A percentile compares a stretch with the other conserved stretches of the same genome.
phyloP scores from a whole-genome alignment of 495 filamentous ascomycete genomes.

The Cenococcum geophilum region DNA sequence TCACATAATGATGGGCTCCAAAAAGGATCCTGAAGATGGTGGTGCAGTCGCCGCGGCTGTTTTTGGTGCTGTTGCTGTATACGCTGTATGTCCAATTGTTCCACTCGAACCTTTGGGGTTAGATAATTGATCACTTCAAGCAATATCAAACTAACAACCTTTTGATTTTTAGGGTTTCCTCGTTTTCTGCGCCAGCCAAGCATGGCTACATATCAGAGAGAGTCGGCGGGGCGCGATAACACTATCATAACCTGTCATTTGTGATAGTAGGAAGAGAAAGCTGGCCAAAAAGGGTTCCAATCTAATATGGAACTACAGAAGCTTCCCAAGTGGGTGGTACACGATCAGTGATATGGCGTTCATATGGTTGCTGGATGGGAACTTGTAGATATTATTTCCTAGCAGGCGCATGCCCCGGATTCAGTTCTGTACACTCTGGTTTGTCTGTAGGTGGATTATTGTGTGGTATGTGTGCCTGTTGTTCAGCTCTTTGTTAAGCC shows the following conservation, averaged over 20 bases:
- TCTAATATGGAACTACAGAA: background rate
- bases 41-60: conserved; percentile 71
- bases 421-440: too few relatives aligned
- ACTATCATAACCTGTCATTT: conserved; percentile 39
- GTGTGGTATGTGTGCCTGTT: too few relatives aligned
- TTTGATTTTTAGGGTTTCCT: conserved; percentile 62
- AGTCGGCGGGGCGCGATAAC: conserved; percentile 77
- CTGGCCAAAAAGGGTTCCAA: background rate
- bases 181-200: conserved; percentile 83
- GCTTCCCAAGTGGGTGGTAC: background rate
- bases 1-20: conserved; percentile 71
- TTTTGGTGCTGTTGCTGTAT: conserved; percentile 79
- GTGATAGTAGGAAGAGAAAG: background rate
- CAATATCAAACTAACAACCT: background rate
- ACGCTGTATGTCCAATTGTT: conserved; percentile 55
- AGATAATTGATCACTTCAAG: background rate
- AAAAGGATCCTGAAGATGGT: conserved; percentile 61
- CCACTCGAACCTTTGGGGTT: background rate
- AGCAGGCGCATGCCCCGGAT: too few relatives aligned
- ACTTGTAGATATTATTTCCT: conserved; percentile 1
- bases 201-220: conserved; percentile 68
- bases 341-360: background rate
- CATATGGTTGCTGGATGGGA: background rate
- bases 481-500: too few relatives aligned
- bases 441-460: too few relatives aligned